phyloP scores from a whole-genome alignment of 2,329 filamentous ascomycete species.

The Ophiocordyceps sinensis region DNA sequence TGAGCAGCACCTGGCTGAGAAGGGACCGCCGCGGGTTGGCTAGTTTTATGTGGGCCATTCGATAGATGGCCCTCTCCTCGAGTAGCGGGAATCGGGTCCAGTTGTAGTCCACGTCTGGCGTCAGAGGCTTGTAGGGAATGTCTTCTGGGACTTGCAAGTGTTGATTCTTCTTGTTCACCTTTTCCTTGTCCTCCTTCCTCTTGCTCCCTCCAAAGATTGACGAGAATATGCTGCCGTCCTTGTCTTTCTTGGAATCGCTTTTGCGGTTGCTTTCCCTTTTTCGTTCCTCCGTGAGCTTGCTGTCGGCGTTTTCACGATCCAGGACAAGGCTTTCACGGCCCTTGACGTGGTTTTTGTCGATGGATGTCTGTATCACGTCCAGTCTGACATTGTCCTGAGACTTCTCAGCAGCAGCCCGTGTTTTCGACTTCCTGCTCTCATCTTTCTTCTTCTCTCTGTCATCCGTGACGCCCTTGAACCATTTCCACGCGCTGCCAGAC shows the following conservation, averaged over 20 bases:
- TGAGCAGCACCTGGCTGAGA: constrained; percentile 87
- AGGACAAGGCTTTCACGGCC: constrained; percentile 74
- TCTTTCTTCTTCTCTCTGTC: constrained; percentile 47
- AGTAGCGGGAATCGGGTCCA: constrained; percentile 93
- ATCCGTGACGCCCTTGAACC: constrained; percentile 66
- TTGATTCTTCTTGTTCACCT: constrained; percentile 57
- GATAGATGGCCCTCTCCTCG: constrained; percentile 92
- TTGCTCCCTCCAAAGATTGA: constrained; percentile 84
- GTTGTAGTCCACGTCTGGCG: constrained; percentile 84
- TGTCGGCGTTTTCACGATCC: constrained; percentile 60
- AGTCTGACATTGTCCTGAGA: constrained; percentile 67
- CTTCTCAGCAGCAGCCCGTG: constrained; percentile 40
- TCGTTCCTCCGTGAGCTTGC: constrained; percentile 63
- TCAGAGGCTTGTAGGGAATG: constrained; percentile 53
- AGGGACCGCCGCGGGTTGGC: constrained; percentile 89
- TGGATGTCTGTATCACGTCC: constrained; percentile 76
- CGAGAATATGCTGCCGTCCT: constrained; percentile 84
- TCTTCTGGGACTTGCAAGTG: constrained; percentile 71
- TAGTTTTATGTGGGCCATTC: constrained; percentile 97
- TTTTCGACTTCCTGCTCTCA: constrained; percentile 53
- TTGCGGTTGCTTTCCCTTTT: constrained; percentile 70
- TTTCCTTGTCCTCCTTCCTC: constrained; percentile 71
- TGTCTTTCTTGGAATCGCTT: constrained; percentile 73
- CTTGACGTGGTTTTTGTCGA: constrained; percentile 50
- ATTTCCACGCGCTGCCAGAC: constrained; percentile 54